Conservation (phyloP, 257 asterid genomes). For the Fraxinus quadrangulata region DNA sequence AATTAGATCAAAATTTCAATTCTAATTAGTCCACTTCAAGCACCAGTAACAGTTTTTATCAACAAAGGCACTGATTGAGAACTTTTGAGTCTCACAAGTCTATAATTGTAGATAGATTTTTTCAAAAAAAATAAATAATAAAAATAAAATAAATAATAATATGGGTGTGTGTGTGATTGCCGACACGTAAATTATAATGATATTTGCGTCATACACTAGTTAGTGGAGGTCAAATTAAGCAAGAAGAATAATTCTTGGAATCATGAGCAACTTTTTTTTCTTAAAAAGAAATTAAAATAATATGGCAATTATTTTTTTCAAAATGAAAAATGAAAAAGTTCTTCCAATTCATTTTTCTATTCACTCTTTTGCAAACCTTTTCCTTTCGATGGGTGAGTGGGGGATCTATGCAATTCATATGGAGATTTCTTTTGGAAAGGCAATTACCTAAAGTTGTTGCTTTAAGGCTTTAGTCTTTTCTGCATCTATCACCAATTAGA, state of each 20-base stretch:
- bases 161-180: neutral
- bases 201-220: neutral
- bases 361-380: neutral
- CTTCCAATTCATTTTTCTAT: constrained; percentile 11
- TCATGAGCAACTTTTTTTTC: neutral
- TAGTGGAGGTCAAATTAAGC: neutral
- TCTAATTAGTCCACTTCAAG: too few relatives aligned
- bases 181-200: neutral
- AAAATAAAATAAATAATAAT: too few relatives aligned
- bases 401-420: constrained; percentile 40
- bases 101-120: too few relatives aligned
- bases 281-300: neutral
- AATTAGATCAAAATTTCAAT: too few relatives aligned
- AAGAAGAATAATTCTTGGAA: neutral
- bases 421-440: constrained; percentile 30
- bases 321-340: constrained; percentile 7
- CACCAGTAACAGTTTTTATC: too few relatives aligned
- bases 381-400: constrained; percentile 36
- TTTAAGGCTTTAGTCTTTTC: constrained; percentile 27
- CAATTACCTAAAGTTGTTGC: constrained; percentile 21
- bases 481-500: constrained; percentile 20
- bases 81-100: neutral
- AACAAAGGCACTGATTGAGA: neutral
- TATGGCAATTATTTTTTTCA: neutral
- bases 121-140: too few relatives aligned